Percentiles rank a stretch among this genome's conserved stretches.
Conservation (phyloP, 257 asterid genomes). For the Gardenia jasminoides region DNA sequence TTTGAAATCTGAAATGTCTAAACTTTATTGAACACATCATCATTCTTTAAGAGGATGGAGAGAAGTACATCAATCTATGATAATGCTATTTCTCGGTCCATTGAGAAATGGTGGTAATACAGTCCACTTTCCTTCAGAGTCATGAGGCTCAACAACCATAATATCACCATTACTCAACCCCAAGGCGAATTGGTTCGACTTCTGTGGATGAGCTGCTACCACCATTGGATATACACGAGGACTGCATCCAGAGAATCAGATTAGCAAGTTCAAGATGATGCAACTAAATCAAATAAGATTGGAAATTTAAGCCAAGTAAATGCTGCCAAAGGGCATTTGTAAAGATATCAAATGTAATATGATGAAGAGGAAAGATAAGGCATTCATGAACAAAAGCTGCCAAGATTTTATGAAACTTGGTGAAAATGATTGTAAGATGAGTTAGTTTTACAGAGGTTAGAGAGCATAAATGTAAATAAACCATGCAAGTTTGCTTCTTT, state of each 20-base stretch:
- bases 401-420: too few relatives aligned
- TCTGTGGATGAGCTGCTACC: slow-evolving; percentile 65
- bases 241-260: slow-evolving; percentile 28
- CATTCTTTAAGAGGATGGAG: background rate
- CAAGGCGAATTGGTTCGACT: slow-evolving; percentile 63
- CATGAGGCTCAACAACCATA: slow-evolving; percentile 49
- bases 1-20: background rate
- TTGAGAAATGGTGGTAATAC: background rate
- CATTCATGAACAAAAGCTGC: too few relatives aligned
- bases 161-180: slow-evolving; percentile 66
- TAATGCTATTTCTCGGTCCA: background rate
- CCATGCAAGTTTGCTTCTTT: too few relatives aligned
- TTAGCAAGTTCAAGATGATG: too few relatives aligned
- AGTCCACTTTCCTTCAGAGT: slow-evolving; percentile 45
- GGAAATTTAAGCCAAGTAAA: background rate
- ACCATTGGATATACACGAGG: slow-evolving; percentile 42
- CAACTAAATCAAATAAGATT: background rate
- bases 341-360: too few relatives aligned
- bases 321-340: background rate
- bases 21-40: background rate
- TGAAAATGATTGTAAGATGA: too few relatives aligned
- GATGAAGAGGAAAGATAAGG: too few relatives aligned
- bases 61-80: background rate
- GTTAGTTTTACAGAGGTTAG: too few relatives aligned
- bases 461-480: too few relatives aligned